Base-by-base conservation (phyloP, 1,284 basidiomycete species). In the Moniliophthora roreri region DNA sequence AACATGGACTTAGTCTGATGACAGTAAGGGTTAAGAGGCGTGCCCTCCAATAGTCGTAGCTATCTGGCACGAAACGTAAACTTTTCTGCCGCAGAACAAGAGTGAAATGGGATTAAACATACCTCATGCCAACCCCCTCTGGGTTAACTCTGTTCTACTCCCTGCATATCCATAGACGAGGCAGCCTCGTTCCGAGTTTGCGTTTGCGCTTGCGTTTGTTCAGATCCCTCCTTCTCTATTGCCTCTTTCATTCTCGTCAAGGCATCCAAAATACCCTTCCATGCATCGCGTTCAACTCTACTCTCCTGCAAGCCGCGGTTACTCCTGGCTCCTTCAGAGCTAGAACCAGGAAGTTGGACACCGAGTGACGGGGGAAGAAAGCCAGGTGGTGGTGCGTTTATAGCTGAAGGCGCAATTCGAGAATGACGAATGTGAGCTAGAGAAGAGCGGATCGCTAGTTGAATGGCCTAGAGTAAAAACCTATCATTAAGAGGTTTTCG, bases 351-450 rank as follows among this genome's bases (percentile, higher is more conserved):
- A 52, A 88, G 75, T 1, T 85, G 86, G n/a, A 89, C 86, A 10
- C 89, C 89, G 9, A 89, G 78, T 2, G 87, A 83, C 8, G 87
- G 82, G 8, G 89, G 89, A 9, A 89, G 71, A 66, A 90, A 89
- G 23, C 80, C 80, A 0, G 76, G 77, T 3, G 83, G 78, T 34
- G 89, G 89, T 1, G 89, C 89, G 50, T 84, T 86, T 61, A 92
- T 90, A 13, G 89, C 84, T 18, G 87, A 87, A 2, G 89, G 88
- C 28, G 90, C 86, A 58, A 91, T 89, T 55, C 89, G 82, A n/a
- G 87, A 85, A 63, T 89, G 83, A 10, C 88, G 79, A 56, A 92
- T 85, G 61, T 91, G 87, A 9, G 89, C 87, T 53, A 92, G 74
- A 1, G 86, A 87, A 15, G 86, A 88, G 40, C 90, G 84, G 48